These are phyloP conservation scores for Panicum virgatum DNA, from an alignment of 202 grass and related monocot species.

Conservation along the genomic window DNA sequence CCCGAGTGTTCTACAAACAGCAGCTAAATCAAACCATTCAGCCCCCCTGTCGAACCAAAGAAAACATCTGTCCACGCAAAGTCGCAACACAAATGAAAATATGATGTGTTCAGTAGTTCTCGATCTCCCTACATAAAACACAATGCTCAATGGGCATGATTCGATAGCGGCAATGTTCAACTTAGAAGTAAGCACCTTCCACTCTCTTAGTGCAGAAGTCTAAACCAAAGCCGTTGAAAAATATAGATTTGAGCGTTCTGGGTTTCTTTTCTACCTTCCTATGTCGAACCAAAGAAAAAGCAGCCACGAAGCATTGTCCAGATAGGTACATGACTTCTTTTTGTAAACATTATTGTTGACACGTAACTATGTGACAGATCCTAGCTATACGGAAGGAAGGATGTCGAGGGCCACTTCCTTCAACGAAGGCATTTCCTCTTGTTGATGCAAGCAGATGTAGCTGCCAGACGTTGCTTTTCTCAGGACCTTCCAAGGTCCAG, in stretches of 20 bases:
- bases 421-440: conserved; percentile 85
- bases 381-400: conserved; percentile 66
- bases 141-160: not conserved
- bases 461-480: conserved; percentile 62
- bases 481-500: conserved; percentile 86
- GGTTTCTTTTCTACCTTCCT: not conserved
- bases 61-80: not conserved
- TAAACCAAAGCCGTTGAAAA: not conserved
- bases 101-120: not conserved
- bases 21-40: not conserved
- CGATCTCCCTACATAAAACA: not conserved
- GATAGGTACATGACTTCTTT: not conserved
- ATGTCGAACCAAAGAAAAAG: not conserved
- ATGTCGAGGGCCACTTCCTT: conserved; percentile 95
- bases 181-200: not conserved
- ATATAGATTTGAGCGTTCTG: not conserved
- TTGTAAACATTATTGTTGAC: not conserved
- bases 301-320: not conserved
- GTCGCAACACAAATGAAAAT: not conserved
- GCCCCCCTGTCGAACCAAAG: too few species aligned
- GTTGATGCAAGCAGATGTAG: conserved; percentile 77
- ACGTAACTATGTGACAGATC: not conserved
- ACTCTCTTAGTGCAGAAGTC: not conserved
- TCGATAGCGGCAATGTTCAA: not conserved
- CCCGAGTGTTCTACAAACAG: too few species aligned